These are phyloP conservation scores for Plantago elongata DNA, from an alignment of 257 asterid genomes.

Conservation along the genomic window DNA sequence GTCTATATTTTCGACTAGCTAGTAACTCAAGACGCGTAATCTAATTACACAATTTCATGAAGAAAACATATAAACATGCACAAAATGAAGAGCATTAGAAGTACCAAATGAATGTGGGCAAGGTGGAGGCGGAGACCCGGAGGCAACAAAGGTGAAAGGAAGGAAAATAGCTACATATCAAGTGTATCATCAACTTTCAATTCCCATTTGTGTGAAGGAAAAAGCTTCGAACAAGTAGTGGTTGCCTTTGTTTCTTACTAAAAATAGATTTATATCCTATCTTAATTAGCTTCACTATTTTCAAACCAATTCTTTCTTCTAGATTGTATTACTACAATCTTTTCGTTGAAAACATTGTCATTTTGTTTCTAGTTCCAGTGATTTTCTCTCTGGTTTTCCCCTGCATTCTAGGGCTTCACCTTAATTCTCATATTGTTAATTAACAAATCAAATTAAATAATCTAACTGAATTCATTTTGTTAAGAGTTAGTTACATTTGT, in stretches of 20 bases:
- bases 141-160: conserved; percentile 25
- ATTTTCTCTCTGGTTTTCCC: conserved; percentile 29
- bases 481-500: too few species aligned
- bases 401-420: conserved; percentile 26
- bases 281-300: conserved; percentile 17
- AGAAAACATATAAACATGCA: conserved; percentile 1
- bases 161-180: conserved; percentile 5
- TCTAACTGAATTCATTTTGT: too few species aligned
- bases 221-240: conserved; percentile 26
- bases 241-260: conserved; percentile 22
- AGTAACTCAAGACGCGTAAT: not conserved
- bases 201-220: not conserved
- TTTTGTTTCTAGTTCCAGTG: conserved; percentile 26
- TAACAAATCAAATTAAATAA: too few species aligned
- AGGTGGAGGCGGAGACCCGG: conserved; percentile 20
- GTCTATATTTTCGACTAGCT: too few species aligned
- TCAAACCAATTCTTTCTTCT: conserved; percentile 20
- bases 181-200: not conserved
- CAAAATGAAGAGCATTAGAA: not conserved
- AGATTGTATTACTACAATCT: conserved; percentile 10
- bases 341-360: conserved; percentile 20
- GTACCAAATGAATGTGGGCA: conserved; percentile 29
- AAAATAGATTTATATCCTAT: conserved; percentile 14
- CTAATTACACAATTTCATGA: not conserved
- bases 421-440: not conserved